These are phyloP conservation scores for Botrytis sinoallii DNA, from an alignment of 2,329 filamentous ascomycete species.

Conservation along the genomic window DNA sequence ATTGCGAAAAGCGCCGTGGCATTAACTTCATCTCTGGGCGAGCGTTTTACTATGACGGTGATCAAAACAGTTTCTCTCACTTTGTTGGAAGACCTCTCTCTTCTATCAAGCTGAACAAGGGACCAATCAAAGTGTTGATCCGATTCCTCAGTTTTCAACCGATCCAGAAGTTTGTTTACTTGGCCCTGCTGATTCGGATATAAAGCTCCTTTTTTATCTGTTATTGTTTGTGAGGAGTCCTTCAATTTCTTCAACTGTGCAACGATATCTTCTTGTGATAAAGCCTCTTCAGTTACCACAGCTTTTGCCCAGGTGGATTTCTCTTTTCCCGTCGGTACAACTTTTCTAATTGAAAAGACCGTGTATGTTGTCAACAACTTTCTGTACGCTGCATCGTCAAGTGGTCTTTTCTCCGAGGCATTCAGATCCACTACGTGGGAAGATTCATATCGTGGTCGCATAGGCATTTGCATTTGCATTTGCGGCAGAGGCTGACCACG, in stretches of 20 bases:
- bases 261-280: constrained; percentile 33
- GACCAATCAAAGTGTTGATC: constrained; percentile 34
- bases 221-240: constrained; percentile 27
- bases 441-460: constrained; percentile 13
- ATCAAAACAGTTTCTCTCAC: constrained; percentile 32
- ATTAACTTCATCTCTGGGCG: constrained; percentile 25
- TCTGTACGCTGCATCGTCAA: constrained; percentile 11
- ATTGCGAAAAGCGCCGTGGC: constrained; percentile 25
- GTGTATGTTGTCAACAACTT: constrained; percentile 24
- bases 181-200: constrained; percentile 32
- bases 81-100: constrained; percentile 20
- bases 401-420: background rate
- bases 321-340: constrained; percentile 24
- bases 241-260: constrained; percentile 33
- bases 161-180: constrained; percentile 33
- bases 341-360: constrained; percentile 32
- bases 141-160: constrained; percentile 27
- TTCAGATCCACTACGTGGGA: constrained; percentile 7
- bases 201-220: constrained; percentile 34
- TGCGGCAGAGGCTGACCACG: constrained; percentile 1
- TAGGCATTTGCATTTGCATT: constrained; percentile 18
- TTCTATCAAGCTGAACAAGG: constrained; percentile 32
- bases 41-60: constrained; percentile 33
- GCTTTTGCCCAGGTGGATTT: constrained; percentile 34
- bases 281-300: constrained; percentile 29